Percentiles rank a stretch among this genome's conserved stretches.
Conservation (phyloP, 441 rosid species). For the Melianthus villosus region DNA sequence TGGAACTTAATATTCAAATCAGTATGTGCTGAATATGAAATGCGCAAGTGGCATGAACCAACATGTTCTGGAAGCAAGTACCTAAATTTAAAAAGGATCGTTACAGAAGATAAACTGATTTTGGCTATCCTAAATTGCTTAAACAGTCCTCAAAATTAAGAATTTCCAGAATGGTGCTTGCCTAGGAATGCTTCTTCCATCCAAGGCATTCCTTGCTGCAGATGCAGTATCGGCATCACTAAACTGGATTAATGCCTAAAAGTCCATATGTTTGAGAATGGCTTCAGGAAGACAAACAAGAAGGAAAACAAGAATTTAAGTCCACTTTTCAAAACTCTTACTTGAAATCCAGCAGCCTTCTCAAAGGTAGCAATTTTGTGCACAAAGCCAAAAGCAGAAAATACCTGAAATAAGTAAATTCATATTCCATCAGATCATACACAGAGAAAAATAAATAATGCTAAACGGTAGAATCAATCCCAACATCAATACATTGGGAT, state of each 20-base stretch:
- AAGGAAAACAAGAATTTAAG: constrained; percentile 5
- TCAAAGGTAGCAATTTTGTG: constrained; percentile 97
- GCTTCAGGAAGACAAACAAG: too few species aligned
- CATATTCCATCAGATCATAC: constrained; percentile 7
- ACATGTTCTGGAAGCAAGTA: constrained; percentile 86
- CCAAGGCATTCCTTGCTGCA: constrained; percentile 70
- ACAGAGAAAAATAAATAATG: constrained; percentile 6
- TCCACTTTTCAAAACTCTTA: constrained; percentile 13
- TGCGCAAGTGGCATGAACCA: constrained; percentile 59
- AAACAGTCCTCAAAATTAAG: neutral
- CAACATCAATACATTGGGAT: constrained; percentile 13
- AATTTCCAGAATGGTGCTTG: constrained; percentile 2
- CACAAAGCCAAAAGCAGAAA: constrained; percentile 95
- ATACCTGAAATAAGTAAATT: constrained; percentile 46
- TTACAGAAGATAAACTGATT: constrained; percentile 2
- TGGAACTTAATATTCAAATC: constrained; percentile 97
- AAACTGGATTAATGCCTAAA: constrained; percentile 83
- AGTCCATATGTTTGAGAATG: constrained; percentile 3
- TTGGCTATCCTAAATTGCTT: neutral
- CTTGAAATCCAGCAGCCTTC: constrained; percentile 98
- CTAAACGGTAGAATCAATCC: constrained; percentile 12
- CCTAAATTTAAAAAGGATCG: constrained; percentile 26
- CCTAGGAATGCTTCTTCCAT: constrained; percentile 98
- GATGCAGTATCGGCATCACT: constrained; percentile 85
- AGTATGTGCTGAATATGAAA: constrained; percentile 92